Percentiles rank a stretch among this genome's conserved stretches.
Evolutionary conservation across 1,284 basidiomycete species (phyloP).

Genomic region (Marasmius fiardii): DNA sequence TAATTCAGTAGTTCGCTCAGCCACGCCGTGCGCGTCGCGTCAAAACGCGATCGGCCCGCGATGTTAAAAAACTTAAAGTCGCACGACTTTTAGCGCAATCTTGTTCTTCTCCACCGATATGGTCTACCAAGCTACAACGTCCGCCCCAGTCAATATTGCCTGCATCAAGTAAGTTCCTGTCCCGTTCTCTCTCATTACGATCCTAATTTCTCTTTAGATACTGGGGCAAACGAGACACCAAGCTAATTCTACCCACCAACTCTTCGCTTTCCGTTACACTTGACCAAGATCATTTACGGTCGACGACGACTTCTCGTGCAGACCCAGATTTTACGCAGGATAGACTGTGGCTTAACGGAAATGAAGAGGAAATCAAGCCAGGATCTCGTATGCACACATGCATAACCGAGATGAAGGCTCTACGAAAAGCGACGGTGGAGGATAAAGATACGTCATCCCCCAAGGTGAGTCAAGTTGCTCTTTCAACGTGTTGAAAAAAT

Average conservation of each 20-base stretch:
- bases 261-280: conserved; percentile 97
- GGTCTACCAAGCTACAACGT: conserved; percentile 85
- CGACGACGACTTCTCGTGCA: conserved; percentile 90
- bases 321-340: conserved; percentile 77
- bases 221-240: conserved; percentile 98
- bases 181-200: conserved; percentile 7
- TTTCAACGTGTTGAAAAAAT: conserved; percentile 3
- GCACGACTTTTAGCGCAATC: too few relatives aligned
- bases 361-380: conserved; percentile 84
- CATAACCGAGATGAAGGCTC: conserved; percentile 82
- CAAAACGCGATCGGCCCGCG: too few relatives aligned
- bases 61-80: too few relatives aligned
- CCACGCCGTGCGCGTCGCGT: too few relatives aligned
- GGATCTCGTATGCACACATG: conserved; percentile 83
- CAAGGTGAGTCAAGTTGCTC: conserved; percentile 48
- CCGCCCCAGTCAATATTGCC: conserved; percentile 95
- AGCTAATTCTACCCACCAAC: conserved; percentile 96
- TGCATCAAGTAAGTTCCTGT: conserved; percentile 79
- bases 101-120: conserved; percentile 32
- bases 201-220: conserved; percentile 55
- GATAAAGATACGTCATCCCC: conserved; percentile 58
- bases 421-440: conserved; percentile 74
- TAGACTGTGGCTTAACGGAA: conserved; percentile 92
- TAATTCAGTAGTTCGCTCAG: too few relatives aligned
- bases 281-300: conserved; percentile 93